Conservation (phyloP, 208 protist species). For the Tritrichomonas musculus region DNA sequence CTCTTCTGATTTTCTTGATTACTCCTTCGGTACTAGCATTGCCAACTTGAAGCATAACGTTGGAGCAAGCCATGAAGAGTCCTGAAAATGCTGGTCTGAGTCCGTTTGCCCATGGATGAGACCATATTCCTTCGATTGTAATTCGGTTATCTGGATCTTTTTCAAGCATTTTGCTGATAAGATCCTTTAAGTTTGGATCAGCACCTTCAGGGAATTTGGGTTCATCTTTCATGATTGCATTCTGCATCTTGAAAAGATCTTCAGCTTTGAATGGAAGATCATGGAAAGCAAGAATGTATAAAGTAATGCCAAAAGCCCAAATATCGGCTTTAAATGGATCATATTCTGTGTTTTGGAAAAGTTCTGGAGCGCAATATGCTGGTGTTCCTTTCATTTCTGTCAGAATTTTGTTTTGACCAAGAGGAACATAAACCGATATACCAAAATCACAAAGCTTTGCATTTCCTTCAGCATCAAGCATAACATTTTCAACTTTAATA, state of each 20-base stretch:
- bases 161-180: neutral
- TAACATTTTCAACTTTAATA: constrained; percentile 78
- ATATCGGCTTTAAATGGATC: constrained; percentile 65
- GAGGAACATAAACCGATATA: constrained; percentile 70
- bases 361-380: constrained; percentile 90
- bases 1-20: too few species aligned
- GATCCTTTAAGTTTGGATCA: neutral
- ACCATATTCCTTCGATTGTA: neutral
- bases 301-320: constrained; percentile 85
- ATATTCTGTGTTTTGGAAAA: constrained; percentile 60
- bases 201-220: neutral
- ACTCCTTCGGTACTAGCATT: too few species aligned
- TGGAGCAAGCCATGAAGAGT: too few species aligned
- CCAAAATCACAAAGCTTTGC: constrained; percentile 94
- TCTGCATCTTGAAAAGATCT: constrained; percentile 81
- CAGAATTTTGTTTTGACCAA: constrained; percentile 74
- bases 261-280: constrained; percentile 68
- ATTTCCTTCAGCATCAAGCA: constrained; percentile 61
- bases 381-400: constrained; percentile 73
- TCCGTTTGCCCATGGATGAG: neutral
- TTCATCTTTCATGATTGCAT: constrained; percentile 66
- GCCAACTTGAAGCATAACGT: too few species aligned
- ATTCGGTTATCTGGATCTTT: neutral
- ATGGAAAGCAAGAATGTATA: neutral
- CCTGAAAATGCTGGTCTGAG: neutral